Base-by-base conservation (phyloP, 106 monocot genomes). In the Acorus gramineus region DNA sequence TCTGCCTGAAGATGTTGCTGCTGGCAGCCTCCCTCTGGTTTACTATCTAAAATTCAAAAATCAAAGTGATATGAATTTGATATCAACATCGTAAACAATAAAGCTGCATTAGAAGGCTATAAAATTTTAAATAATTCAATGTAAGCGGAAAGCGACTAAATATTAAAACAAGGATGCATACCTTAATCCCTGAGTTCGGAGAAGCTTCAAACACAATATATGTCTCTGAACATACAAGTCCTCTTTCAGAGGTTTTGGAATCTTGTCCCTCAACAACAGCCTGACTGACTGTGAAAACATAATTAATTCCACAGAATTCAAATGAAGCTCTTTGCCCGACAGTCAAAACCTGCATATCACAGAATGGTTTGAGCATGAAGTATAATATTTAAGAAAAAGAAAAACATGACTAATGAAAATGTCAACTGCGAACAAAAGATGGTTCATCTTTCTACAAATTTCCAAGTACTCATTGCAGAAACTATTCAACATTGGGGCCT, bases 161-260 rank as follows among this genome's bases (percentile, higher is more conserved):
- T 57, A 11, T 50, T 14, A 52, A 53, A 67, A 46, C 2, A 11
- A 66, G 61, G 61, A 11, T 11, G 5, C 12, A 55, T 6, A 96
- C 90, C 96, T 96, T 96, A 68, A 96, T 96, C 59, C 90, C 96
- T 44, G 96, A 90, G 61, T 80, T 91, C 66, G 82, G 77, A 68
- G 73, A 11, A 77, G 83, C 72, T 80, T 91, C 96, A 87, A 87
- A 96, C 60, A 96, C 68, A 70, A 96, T 74, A 48, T 87, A 91
- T 42, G 96, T 96, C 9, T 96, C 96, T n/a, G 13, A 59, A 61
- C 83, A 72, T 62, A 96, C 69, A 13, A 82, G 72, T 50, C 96
- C 96, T 75, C 87, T 84, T 49, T 96, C 90, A 50, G 68, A 44
- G 8, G 69, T 63, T 52, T 63, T 76, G 10, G 86, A 74, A 12